Base-by-base conservation (phyloP, 176 grass and related monocot genomes). In the Juncus effusus region DNA sequence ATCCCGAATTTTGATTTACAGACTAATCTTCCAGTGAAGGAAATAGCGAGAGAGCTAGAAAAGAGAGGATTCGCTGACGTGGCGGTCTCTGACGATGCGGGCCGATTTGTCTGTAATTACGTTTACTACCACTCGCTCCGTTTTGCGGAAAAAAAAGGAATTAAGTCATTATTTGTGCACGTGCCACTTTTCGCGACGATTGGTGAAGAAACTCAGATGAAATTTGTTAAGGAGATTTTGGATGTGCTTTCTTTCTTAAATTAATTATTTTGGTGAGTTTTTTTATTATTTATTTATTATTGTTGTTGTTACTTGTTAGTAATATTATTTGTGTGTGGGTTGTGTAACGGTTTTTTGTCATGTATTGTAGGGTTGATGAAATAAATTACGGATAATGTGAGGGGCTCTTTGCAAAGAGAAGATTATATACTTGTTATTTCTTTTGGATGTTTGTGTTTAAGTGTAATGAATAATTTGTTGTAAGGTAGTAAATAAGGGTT, bases 111-210 rank as follows among this genome's bases (percentile, higher is more conserved):
- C 12, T 94, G 90, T 76, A 94, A 94, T 54, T 94, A 85, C n/a
- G 82, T 89, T 63, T 94, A 94, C 73, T 94, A 94, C 64, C 81
- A 83, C 38, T 94, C 90, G 3, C 90, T 94, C 62, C 73, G 79
- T 79, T 94, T 94, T 8, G 79, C 73, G 2, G 90, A 89, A 70
- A 68, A 89, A 55, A 69, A 83, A 0, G 69, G 79, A 52, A 85
- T 94, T 37, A 94, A 94, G 54, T 94, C 90, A 40, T 75, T 94
- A 13, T 94, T 94, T 36, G 90, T 94, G 44, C 90, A 94, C 69
- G 85, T 94, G 19, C 90, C 90, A 10, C 90, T 94, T 38, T 94
- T 94, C 85, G 71, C 54, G 62, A 85, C 82, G 9, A 79, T 94
- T 2, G 85, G 88, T 3, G 79, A 94, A 70, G 69, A 80, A 78